Evolutionary conservation across 495 filamentous ascomycete species (phyloP), one percentile per base, ranked within the genome.

Genomic region (Neurospora tetrasperma): DNA sequence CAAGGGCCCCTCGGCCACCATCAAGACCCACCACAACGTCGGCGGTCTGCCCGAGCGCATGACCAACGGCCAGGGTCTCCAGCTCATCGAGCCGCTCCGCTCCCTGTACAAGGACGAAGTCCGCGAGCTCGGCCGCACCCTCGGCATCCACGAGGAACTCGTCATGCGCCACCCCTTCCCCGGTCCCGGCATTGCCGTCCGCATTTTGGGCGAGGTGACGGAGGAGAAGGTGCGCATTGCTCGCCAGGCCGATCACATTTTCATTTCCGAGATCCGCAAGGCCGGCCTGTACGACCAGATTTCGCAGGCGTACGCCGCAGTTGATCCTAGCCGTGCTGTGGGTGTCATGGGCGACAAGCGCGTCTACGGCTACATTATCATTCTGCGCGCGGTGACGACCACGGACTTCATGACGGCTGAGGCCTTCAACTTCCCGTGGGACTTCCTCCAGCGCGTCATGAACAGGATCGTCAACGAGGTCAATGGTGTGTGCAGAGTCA

Each of bases 121-220:
- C 35, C 86, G 94, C 42, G 85, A 85, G n/a, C 83, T 97, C 6
- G 94, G 94, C 27, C 88, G 88, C 6, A 84, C 93, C 73, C 86
- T 98, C 18, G 90, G 90, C 5, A 92, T 97, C 73, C 86, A 89
- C 69, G 86, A 92, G 73, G 89, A 92, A 9, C 89, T 97, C 11
- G 90, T 97, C 70, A 91, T 88, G 88, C 85, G 94, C 18, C 94
- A 98, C 77, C 92, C 93, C 42, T 93, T 96, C 85, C 92, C 91
- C 4, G 82, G 91, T 14, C 93, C 96, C 1, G 96, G 94, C 6
- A 89, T 99, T 73, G 96, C 90, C 31, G 94, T 98, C 77, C 89
- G 96, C 70, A 90, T 98, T 69, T 84, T 97, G 1, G 96, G 96
- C 44, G 95, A 97, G 73, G 92, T 98, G 5, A 97, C 91, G 12